Evolutionary conservation across 257 asterid species (phyloP), one percentile per base, ranked within the genome.

Genomic region (Gentiana dahurica): DNA sequence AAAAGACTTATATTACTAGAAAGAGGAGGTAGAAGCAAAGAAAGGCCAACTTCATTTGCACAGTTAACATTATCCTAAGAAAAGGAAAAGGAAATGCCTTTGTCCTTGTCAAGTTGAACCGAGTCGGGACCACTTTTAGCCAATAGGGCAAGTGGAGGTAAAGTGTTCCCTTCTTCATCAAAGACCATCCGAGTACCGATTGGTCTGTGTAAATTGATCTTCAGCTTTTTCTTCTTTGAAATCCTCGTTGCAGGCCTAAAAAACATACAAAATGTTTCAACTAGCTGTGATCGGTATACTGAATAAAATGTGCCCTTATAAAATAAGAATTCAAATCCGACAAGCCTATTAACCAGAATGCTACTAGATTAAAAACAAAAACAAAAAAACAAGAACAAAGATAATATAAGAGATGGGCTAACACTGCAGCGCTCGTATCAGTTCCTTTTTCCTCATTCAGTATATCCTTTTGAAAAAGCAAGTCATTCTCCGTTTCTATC

Each of bases 131-230:
- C 76, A n/a, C 73, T 34, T 33, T 51, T 68, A 2, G 94, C 90
- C 66, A 92, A 69, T 68, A 47, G 77, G 49, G 95, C 97, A 66
- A 86, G 89, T 37, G 95, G 97, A 39, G 94, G 77, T 61, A 89
- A 77, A 53, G 94, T 79, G 71, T 85, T 74, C 67, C 99, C 94
- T 71, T 76, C 95, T n/a, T 92, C 97, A 66, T 88, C 95, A 76
- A 92, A 92, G 49, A 88, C 97, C 72, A 92, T 89, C 85, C 94
- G 77, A 6, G 83, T 80, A 49, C 99, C 97, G 44, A 80, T 79
- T 33, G 99, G 97, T 73, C 97, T 80, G 71, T 85, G 87, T 71
- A 67, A 53, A 62, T 84, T 87, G 77, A 90, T 90, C 92, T 90
- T 90, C 77, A 90, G 73, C 90, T 87, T 90, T 81, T 87, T 90